phyloP scores from a whole-genome alignment of 169 alveolate genomes.

The Babesia bovis region DNA sequence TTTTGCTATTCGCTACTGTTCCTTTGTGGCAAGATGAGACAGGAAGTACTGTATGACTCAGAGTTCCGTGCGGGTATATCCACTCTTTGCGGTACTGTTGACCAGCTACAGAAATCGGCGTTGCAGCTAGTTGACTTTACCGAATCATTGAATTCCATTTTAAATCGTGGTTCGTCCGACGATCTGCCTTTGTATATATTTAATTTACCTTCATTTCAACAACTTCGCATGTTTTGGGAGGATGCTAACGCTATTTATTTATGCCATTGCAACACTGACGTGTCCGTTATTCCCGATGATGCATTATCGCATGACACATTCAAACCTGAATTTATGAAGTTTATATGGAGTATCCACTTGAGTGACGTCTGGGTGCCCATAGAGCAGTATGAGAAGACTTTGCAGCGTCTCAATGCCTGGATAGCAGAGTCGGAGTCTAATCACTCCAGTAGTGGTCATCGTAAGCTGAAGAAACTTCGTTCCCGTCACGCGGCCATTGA shows the following conservation, averaged over 20 bases:
- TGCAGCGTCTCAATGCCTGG: constrained; percentile 25
- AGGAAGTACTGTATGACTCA: constrained; percentile 55
- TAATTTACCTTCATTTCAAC: constrained; percentile 14
- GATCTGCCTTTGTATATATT: neutral
- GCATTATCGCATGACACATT: constrained; percentile 13
- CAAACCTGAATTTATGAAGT: constrained; percentile 36
- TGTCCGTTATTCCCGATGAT: neutral
- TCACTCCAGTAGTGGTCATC: constrained; percentile 17
- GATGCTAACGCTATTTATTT: constrained; percentile 22
- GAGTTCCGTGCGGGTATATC: constrained; percentile 35
- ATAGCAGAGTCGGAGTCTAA: neutral
- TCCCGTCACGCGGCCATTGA: constrained; percentile 26
- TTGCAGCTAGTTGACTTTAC: constrained; percentile 38
- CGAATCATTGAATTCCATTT: constrained; percentile 7
- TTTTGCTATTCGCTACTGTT: constrained; percentile 26
- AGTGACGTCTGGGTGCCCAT: constrained; percentile 50
- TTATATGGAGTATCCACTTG: constrained; percentile 17
- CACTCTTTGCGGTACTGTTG: constrained; percentile 22
- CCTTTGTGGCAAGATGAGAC: constrained; percentile 33
- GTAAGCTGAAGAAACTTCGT: constrained; percentile 35
- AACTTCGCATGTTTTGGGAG: constrained; percentile 23
- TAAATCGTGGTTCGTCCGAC: neutral
- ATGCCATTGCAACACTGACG: neutral
- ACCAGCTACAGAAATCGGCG: constrained; percentile 36
- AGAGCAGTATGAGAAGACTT: constrained; percentile 53